These are phyloP conservation scores for Spergularia marina DNA, from an alignment of 148 eudicot genomes.

Conservation along the genomic window DNA sequence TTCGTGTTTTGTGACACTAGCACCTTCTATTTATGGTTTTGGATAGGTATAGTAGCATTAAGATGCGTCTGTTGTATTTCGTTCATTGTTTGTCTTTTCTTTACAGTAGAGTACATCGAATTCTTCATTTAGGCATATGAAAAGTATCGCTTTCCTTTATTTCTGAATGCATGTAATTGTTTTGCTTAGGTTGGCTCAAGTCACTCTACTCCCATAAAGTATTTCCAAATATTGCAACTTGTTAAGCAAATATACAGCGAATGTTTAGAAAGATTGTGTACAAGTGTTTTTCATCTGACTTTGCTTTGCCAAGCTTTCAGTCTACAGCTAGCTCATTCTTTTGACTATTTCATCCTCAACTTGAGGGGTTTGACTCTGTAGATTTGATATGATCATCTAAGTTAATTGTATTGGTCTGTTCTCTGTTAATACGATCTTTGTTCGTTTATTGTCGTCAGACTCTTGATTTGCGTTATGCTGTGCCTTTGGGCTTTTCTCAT, in stretches of 20 bases:
- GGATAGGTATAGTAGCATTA: neutral
- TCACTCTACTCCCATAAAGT: neutral
- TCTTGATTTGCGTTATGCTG: slow-evolving; percentile 71
- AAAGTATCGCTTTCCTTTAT: slow-evolving; percentile 3
- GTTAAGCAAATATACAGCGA: neutral
- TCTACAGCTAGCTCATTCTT: neutral
- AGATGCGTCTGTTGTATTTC: neutral
- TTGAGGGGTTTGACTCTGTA: slow-evolving; percentile 3
- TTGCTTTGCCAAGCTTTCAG: too few species aligned
- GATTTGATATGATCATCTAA: neutral
- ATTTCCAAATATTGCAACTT: neutral
- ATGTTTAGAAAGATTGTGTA: neutral
- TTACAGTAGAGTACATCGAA: neutral
- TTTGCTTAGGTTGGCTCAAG: neutral
- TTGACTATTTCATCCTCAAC: neutral
- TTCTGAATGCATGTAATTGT: neutral
- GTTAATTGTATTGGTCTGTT: slow-evolving; percentile 8
- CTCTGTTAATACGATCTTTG: slow-evolving; percentile 1
- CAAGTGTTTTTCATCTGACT: neutral
- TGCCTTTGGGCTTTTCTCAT: slow-evolving; percentile 68
- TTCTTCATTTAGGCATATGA: neutral
- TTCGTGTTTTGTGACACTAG: neutral
- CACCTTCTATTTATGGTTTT: neutral
- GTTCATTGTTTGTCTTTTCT: neutral
- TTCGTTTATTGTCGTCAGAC: slow-evolving; percentile 50